phyloP scores from a whole-genome alignment of 192 early-diverging fungal species.

The Linnemannia zychae region DNA sequence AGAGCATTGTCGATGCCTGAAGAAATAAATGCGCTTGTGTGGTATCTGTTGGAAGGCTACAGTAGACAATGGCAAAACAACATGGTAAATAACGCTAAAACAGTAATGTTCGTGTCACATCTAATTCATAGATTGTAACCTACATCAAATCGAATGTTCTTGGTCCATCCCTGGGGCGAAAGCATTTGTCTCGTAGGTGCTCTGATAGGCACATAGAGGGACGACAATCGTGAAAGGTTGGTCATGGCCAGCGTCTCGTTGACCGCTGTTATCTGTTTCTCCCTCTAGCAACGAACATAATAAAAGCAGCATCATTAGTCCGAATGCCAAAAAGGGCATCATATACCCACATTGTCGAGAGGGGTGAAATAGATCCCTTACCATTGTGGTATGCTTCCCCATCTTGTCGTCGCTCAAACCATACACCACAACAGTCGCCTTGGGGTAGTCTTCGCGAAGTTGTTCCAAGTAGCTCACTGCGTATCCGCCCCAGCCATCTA shows the following conservation, averaged over 20 bases:
- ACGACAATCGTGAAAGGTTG: constrained; percentile 59
- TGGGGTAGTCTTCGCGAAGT: constrained; percentile 80
- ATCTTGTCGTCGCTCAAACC: constrained; percentile 59
- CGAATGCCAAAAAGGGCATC: not conserved
- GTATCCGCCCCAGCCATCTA: constrained; percentile 82
- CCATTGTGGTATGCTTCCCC: constrained; percentile 26
- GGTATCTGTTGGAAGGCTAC: constrained; percentile 59
- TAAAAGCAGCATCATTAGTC: not conserved
- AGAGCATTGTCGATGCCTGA: constrained; percentile 65
- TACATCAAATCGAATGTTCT: constrained; percentile 58
- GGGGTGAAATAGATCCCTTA: not conserved
- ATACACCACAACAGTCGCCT: constrained; percentile 71
- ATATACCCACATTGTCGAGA: too few species aligned
- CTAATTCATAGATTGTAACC: not conserved
- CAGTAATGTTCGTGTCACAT: not conserved
- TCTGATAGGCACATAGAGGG: constrained; percentile 65
- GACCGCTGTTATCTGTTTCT: constrained; percentile 47
- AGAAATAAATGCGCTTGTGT: constrained; percentile 68
- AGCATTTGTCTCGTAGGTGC: constrained; percentile 40
- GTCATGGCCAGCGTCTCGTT: constrained; percentile 58
- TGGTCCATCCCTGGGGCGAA: constrained; percentile 33
- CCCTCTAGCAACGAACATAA: constrained; percentile 24
- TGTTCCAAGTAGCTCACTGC: constrained; percentile 66
- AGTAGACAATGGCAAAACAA: not conserved
- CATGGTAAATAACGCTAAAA: not conserved